Base-by-base conservation (phyloP, 2,329 filamentous ascomycete species). In the Phyllosticta ampelicida region DNA sequence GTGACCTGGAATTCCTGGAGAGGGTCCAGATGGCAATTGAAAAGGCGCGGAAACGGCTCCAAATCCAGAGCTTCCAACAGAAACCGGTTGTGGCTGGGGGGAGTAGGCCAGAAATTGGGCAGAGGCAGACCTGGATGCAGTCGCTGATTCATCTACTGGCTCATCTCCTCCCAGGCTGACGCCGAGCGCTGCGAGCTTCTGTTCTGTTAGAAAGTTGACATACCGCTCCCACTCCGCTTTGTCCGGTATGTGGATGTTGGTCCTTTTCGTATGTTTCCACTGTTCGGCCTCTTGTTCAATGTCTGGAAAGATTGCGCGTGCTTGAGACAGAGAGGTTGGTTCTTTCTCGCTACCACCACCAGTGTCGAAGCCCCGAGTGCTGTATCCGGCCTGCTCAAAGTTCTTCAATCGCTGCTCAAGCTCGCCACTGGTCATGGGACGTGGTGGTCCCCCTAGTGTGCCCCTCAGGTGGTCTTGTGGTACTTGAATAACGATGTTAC, bases 171-270 rank as follows among this genome's bases (percentile, higher is more conserved):
- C 88, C 61, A 89, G 80, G 18, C 84, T 90, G 11, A 97, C 94
- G 63, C 94, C 94, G 58, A 99, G 79, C 54, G 92, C 91, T 61
- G 90, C 85, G 55, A 99, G 78, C 74, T 96, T 99, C 61, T 92
- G 90, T 74, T 99, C 94, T 64, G 89, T 85, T 36, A 97, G 77
- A 63, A 87, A 86, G 57, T 87, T 82, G 60, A 91, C 87, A 71
- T 97, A 96, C 23, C 84, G 78, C 66, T 89, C 86, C 86, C 86
- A 89, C 65, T 82, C 80, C 48, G 85, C 84, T 62, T 86, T 74
- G 66, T 89, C 86, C 1, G 89, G 87, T 60, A 94, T 78, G 21
- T 79, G 79, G 36, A 94, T 85, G 56, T 77, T 78, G 67, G 78
- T 88, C 85, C 54, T 73, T 73, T 8, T 69, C 71, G 29, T 87